These are phyloP conservation scores for Candida khao-thaluensis DNA, from an alignment of 805 yeast genomes.

Conservation along the genomic window DNA sequence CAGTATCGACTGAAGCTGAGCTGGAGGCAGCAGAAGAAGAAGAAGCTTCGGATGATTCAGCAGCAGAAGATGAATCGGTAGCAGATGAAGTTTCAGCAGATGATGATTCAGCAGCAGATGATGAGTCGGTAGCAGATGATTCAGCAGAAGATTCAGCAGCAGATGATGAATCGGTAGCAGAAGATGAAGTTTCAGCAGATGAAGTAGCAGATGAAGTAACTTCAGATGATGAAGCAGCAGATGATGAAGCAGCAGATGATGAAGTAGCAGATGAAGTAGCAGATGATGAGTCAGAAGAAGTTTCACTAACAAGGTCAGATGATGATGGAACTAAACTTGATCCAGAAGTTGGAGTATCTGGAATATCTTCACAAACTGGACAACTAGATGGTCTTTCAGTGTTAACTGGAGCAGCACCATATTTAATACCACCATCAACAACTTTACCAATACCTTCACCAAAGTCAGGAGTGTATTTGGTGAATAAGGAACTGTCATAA, in stretches of 20 bases:
- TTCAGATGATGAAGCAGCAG: slow-evolving; percentile 5
- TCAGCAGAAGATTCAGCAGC: neutral
- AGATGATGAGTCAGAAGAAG: slow-evolving; percentile 3
- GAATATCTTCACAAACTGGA: slow-evolving; percentile 19
- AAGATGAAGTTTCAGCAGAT: neutral
- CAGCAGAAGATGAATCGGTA: neutral
- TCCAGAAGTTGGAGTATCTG: slow-evolving; percentile 17
- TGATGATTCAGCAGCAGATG: neutral
- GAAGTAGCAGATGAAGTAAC: slow-evolving; percentile 6
- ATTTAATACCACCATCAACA: slow-evolving; percentile 19
- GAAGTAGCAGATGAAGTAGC: neutral
- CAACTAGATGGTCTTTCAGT: slow-evolving; percentile 22
- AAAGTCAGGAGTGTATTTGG: slow-evolving; percentile 16
- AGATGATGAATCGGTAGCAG: neutral
- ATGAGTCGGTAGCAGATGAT: neutral
- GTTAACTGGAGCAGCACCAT: slow-evolving; percentile 20
- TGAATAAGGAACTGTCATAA: slow-evolving; percentile 17
- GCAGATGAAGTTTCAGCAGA: slow-evolving; percentile 5
- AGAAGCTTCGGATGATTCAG: neutral
- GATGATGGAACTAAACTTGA: slow-evolving; percentile 8
- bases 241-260: slow-evolving; percentile 9
- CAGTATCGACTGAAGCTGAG: slow-evolving; percentile 1
- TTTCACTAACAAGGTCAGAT: slow-evolving; percentile 4
- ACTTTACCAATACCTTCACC: slow-evolving; percentile 21
- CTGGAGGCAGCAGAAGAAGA: neutral